A percentile compares a stretch with the other conserved stretches of the same genome.
These are phyloP conservation scores for Tephrocybe sp. DNA, from an alignment of 768 basidiomycete species.

Conservation along the genomic window DNA sequence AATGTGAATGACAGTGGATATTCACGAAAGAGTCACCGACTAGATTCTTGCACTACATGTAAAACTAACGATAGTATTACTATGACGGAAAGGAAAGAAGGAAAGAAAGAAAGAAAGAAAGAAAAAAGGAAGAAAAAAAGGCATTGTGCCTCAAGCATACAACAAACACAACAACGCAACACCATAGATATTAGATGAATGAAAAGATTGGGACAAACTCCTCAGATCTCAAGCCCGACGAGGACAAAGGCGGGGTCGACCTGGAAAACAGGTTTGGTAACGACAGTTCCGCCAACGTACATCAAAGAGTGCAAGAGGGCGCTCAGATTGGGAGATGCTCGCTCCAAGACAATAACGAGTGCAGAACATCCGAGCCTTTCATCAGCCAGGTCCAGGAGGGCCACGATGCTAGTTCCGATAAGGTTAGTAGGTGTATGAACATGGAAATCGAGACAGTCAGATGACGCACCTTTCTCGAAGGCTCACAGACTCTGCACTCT, in stretches of 20 bases:
- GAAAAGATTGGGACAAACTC: not conserved
- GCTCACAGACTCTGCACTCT: constrained; percentile 76
- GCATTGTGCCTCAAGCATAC: constrained; percentile 4
- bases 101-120: not conserved
- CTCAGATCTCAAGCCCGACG: constrained; percentile 83
- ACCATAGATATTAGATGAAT: not conserved
- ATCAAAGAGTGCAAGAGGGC: constrained; percentile 85
- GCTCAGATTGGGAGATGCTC: constrained; percentile 67
- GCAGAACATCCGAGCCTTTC: constrained; percentile 78
- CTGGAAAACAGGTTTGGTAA: constrained; percentile 78
- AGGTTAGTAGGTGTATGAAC: constrained; percentile 10
- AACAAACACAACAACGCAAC: constrained; percentile 1
- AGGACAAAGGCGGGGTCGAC: constrained; percentile 78
- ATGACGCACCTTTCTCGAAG: constrained; percentile 76
- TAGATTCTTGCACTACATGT: no score
- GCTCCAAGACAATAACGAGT: constrained; percentile 79
- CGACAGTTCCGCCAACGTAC: constrained; percentile 88
- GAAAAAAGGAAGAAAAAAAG: not conserved
- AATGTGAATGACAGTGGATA: no score
- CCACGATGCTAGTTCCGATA: constrained; percentile 62
- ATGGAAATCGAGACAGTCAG: constrained; percentile 1
- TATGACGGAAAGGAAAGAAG: not conserved
- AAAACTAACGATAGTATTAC: no score
- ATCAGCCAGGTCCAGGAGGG: constrained; percentile 84
- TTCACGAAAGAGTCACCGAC: no score